Conservation (phyloP, 2,329 filamentous ascomycete genomes). For the Stagonosporopsis chrysanthemi region DNA sequence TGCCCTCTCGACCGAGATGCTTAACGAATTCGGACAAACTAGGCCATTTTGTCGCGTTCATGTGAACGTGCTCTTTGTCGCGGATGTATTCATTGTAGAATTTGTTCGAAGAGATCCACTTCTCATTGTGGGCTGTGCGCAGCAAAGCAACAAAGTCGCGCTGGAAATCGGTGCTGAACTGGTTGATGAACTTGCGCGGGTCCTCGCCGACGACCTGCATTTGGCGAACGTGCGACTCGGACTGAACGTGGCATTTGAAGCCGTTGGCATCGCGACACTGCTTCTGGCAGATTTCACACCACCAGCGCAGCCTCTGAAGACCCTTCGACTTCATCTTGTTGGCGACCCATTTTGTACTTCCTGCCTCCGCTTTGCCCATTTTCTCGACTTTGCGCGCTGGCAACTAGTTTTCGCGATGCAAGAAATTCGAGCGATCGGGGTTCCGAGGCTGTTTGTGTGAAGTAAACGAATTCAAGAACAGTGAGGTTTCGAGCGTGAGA, state of each 20-base stretch:
- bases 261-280: constrained; percentile 85
- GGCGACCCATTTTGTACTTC: constrained; percentile 85
- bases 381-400: constrained; percentile 19
- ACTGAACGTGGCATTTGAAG: constrained; percentile 73
- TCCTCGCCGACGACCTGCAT: constrained; percentile 90
- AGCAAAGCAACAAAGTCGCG: constrained; percentile 80
- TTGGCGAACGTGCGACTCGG: constrained; percentile 86
- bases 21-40: constrained; percentile 91
- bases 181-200: constrained; percentile 80
- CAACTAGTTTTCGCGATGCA: background rate
- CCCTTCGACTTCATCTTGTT: constrained; percentile 82
- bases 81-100: constrained; percentile 96
- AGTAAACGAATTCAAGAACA: background rate
- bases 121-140: constrained; percentile 86
- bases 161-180: constrained; percentile 82
- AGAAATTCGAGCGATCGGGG: background rate
- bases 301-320: constrained; percentile 81
- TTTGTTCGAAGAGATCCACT: constrained; percentile 84
- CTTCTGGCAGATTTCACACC: constrained; percentile 80
- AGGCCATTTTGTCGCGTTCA: constrained; percentile 92
- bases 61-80: constrained; percentile 76
- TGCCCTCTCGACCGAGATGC: constrained; percentile 81
- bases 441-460: background rate
- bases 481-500: background rate
- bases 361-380: constrained; percentile 93